Evolutionary conservation across 2,329 filamentous ascomycete species (phyloP).

Genomic region (Penicillium sp.): DNA sequence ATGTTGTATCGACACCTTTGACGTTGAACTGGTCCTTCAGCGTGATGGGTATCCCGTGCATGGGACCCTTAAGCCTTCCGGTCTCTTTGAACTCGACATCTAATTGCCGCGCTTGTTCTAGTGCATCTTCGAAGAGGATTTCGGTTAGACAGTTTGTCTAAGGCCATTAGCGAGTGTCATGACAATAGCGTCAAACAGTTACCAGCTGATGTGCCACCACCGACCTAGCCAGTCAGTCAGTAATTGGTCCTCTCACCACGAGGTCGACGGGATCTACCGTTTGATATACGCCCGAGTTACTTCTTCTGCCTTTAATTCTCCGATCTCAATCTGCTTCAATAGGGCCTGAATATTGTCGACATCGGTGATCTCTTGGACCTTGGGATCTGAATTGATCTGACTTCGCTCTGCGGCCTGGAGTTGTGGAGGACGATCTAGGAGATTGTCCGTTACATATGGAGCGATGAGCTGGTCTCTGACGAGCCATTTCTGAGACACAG

Average conservation of each 20-base stretch:
- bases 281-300: constrained; percentile 34
- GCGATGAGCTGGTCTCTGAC: constrained; percentile 29
- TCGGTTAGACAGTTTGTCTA: constrained; percentile 43
- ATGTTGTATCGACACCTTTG: constrained; percentile 57
- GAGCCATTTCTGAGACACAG: constrained; percentile 30
- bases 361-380: constrained; percentile 32
- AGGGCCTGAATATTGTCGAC: constrained; percentile 30
- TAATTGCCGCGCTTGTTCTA: constrained; percentile 32
- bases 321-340: constrained; percentile 19
- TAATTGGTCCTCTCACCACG: not conserved
- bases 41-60: constrained; percentile 58
- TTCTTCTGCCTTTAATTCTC: constrained; percentile 31
- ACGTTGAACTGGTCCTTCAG: constrained; percentile 66
- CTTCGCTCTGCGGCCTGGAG: constrained; percentile 27
- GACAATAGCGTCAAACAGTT: not conserved
- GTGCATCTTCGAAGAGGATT: constrained; percentile 37
- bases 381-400: constrained; percentile 22
- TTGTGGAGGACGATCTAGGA: constrained; percentile 23
- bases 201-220: constrained; percentile 34
- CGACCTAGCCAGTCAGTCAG: constrained; percentile 18
- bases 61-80: constrained; percentile 49
- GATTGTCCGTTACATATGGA: not conserved
- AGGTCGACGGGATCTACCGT: constrained; percentile 24
- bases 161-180: not conserved
- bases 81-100: constrained; percentile 29